Evolutionary conservation across 2,329 filamentous ascomycete genomes (phyloP).

Genomic region (Xylaria multiplex): DNA sequence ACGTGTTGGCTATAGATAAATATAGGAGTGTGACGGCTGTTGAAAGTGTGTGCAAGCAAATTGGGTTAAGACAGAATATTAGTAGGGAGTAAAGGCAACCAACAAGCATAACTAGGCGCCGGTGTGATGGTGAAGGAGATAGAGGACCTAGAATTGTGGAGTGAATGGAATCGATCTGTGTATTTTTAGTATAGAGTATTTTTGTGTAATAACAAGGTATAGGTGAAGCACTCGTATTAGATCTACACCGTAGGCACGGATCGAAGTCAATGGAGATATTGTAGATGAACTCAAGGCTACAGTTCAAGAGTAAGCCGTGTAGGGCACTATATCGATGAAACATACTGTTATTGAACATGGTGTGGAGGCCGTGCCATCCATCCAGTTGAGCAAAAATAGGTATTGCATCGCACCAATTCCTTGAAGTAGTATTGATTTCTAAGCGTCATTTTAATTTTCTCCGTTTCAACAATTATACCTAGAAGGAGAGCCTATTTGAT

Average conservation of each 20-base stretch:
- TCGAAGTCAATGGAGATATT: not conserved
- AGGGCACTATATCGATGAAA: not conserved
- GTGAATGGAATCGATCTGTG: constrained; percentile 1
- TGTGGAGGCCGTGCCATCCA: not conserved
- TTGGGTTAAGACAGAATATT: constrained; percentile 2
- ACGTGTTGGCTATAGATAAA: constrained; percentile 25
- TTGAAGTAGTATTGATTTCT: not conserved
- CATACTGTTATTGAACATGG: not conserved
- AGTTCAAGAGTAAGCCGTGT: not conserved
- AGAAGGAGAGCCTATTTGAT: not conserved
- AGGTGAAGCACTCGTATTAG: not conserved
- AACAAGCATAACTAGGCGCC: constrained; percentile 12
- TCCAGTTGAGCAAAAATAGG: not conserved
- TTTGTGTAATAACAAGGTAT: not conserved
- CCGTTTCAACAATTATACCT: not conserved
- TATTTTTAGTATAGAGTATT: constrained; percentile 26
- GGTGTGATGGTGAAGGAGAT: not conserved
- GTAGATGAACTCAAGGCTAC: not conserved
- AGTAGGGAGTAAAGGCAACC: constrained; percentile 4
- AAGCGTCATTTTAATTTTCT: not conserved
- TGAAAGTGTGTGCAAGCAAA: not conserved
- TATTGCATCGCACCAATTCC: not conserved
- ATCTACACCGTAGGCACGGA: not conserved
- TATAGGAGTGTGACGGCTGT: constrained; percentile 4
- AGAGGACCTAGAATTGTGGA: constrained; percentile 1